Percentiles rank a stretch among this genome's conserved stretches.
Evolutionary conservation across 306 rosid genomes (phyloP).

Genomic region (Vicia sativa): DNA sequence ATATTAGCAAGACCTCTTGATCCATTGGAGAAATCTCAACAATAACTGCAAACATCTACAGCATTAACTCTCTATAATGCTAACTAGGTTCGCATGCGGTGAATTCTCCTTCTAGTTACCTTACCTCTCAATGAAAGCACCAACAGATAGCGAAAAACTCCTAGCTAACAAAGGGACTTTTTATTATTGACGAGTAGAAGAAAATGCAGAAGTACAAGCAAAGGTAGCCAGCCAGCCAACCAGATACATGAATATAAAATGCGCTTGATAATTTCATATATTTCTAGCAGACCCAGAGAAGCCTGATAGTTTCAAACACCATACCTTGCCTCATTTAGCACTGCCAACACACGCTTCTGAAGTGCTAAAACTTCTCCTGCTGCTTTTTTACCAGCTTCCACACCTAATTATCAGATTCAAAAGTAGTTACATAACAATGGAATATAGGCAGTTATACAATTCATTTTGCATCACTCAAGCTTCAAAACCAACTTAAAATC

Average conservation of each 20-base stretch:
- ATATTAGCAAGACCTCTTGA: neutral
- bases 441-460: slow-evolving; percentile 8
- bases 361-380: slow-evolving; percentile 94
- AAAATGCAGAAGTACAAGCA: neutral
- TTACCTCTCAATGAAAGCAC: neutral
- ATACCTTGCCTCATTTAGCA: slow-evolving; percentile 86
- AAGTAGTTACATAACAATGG: slow-evolving; percentile 21
- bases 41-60: neutral
- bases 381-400: slow-evolving; percentile 88
- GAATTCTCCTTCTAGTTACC: neutral
- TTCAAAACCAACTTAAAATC: neutral
- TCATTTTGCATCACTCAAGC: slow-evolving; percentile 3
- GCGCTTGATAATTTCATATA: neutral
- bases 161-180: neutral
- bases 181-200: neutral
- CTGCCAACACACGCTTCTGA: slow-evolving; percentile 81
- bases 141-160: neutral
- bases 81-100: neutral
- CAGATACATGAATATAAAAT: neutral
- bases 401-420: slow-evolving; percentile 54
- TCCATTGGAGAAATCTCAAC: neutral
- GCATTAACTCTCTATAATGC: neutral
- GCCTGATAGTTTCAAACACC: slow-evolving; percentile 22
- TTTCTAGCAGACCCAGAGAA: slow-evolving; percentile 17
- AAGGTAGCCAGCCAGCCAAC: neutral